Base-by-base conservation (phyloP, 805 yeast genomes). In the Candida anglica region DNA sequence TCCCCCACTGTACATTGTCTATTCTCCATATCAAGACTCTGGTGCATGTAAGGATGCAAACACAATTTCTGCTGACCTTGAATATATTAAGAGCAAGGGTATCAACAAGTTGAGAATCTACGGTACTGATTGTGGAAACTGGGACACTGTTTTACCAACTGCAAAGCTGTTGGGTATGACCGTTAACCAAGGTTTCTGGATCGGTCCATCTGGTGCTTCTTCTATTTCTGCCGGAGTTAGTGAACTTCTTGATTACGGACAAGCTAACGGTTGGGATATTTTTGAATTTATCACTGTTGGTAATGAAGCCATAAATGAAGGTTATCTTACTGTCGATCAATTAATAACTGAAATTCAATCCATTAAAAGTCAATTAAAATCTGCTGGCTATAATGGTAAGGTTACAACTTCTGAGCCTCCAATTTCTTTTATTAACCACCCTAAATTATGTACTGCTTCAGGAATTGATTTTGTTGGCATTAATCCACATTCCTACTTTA, bases 351-450 rank as follows among this genome's bases (percentile, higher is more conserved):
- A 86, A 60, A 81, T 87, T 41, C 37, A 75, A 1, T 59, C 75
- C 9, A 93, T 86, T 33, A 83, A 79, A 56, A 23, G 69, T 9
- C 59, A 60, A 41, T 71, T 89, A 37, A 52, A 61, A 36, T 59
- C 53, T 32, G 89, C 86, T 18, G 97, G 97, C 24, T 89, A 79
- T 63, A 59, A 66, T 7, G 96, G 96, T 33, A 51, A 62, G 35
- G 70, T 88, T 29, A 81, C 94, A 15, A 88, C 95, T 14, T 77
- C 95, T 37, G 97, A 89, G 58, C 95, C 96, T 35, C 93, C 96
- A n/a, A 82, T 74, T 10, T 60, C 79, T 14, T 88, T 71, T 58
- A 73, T 73, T 52, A 53, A 64, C 32, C 42, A 83, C 53, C 86
- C 95, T 3, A 60, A 57, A 7, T 70, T 89, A 48, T 89, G 97